Base-by-base conservation (phyloP, 306 rosid species). In the Dalbergia oliveri region DNA sequence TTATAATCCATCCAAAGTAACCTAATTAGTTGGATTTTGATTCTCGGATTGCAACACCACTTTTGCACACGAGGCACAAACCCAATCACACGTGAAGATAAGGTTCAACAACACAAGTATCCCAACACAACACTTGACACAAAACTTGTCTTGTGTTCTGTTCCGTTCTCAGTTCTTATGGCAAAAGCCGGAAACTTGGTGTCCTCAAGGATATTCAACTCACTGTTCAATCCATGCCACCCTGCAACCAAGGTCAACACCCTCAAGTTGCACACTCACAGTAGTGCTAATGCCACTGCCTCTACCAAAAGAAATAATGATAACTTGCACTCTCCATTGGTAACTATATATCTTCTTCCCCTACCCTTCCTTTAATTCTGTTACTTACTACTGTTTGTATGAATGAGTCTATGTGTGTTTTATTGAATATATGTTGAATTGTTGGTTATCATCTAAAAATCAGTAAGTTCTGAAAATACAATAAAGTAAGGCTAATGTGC, bases 161-260 rank as follows among this genome's bases (percentile, higher is more conserved):
- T 18, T 76, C 49, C 51, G 4, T 51, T 68, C 12, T 11, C 26
- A 13, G 43, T 54, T 54, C 10, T 54, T 66, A 86, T 86, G 88
- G 88, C 84, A 15, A 86, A 86, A 73, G 73, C 79, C 69, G 79
- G 81, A 62, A 82, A 82, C 37, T 69, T 73, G 75, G 64, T 74
- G 69, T 53, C 84, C 0, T 41, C 77, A 44, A 69, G 69, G 39
- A 67, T 41, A 59, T 58, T 73, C 58, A 73, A 61, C 33, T 50
- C 86, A 85, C 50, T 73, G 12, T 73, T 78, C 62, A 82, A 73
- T 78, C 75, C 81, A 41, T 60, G 18, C 61, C 34, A 37, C 45
- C 50, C 63, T 68, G 21, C 69, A 41, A 0, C 63, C 43, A 73
- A 78, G 11, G 12, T 18, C 37, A 82, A 74, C 12, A 44, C 77